These are phyloP conservation scores for Ambrosia hybrid DNA, from an alignment of 140 eudicot species.

Conservation along the genomic window DNA sequence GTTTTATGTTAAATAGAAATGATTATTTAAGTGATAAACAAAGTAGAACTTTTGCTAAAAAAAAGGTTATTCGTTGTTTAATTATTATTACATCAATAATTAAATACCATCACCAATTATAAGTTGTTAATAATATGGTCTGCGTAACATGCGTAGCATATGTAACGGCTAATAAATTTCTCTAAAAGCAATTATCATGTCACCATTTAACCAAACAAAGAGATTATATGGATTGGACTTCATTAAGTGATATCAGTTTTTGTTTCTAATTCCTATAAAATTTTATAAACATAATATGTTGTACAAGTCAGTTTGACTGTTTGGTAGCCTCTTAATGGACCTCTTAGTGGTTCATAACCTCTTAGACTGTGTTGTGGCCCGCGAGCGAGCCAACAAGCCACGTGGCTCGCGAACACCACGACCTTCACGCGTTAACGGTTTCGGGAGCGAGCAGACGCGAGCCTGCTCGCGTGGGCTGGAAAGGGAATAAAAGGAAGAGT, in stretches of 20 bases:
- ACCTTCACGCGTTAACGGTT: no score
- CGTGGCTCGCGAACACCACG: no score
- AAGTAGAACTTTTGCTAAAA: neutral
- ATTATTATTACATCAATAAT: slow-evolving; percentile 4
- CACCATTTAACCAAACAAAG: slow-evolving; percentile 6
- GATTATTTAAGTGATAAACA: neutral
- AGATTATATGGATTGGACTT: slow-evolving; percentile 8
- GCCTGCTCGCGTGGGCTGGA: no score
- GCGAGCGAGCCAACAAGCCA: no score
- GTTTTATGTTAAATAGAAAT: neutral
- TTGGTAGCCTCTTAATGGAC: no score
- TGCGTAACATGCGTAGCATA: slow-evolving; percentile 18
- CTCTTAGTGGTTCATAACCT: no score
- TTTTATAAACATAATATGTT: neutral
- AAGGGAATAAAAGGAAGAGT: no score
- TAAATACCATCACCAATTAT: neutral
- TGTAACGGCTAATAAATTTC: slow-evolving; percentile 12
- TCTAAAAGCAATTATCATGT: slow-evolving; percentile 13
- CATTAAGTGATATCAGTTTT: neutral
- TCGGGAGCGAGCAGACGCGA: no score
- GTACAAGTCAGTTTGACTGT: no score
- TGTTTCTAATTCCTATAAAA: neutral
- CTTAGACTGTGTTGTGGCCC: no score
- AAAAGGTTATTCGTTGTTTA: neutral
- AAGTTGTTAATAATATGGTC: neutral